A percentile compares a stretch with the other conserved stretches of the same genome.
These are phyloP conservation scores for Aspergillus pseudoglaucus DNA, from an alignment of 2,329 filamentous ascomycete genomes.

Conservation along the genomic window DNA sequence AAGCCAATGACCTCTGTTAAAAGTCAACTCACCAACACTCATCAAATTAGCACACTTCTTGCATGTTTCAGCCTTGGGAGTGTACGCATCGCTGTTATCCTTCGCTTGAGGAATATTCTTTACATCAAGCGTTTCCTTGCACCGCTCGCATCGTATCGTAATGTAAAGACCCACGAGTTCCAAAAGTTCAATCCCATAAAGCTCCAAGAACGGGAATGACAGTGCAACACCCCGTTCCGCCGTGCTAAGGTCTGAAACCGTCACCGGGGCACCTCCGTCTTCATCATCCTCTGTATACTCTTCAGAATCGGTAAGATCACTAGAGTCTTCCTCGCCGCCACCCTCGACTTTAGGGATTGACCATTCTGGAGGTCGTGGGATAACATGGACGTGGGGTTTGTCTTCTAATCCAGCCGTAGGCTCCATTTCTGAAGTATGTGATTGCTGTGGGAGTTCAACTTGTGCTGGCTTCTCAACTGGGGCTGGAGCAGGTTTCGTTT, in stretches of 20 bases:
- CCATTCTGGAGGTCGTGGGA: slow-evolving; percentile 76
- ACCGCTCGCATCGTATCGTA: slow-evolving; percentile 70
- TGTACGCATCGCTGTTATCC: slow-evolving; percentile 31
- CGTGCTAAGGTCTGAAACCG: slow-evolving; percentile 34
- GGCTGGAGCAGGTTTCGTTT: slow-evolving; percentile 13
- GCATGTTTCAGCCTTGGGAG: slow-evolving; percentile 44
- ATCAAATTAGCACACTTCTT: slow-evolving; percentile 49
- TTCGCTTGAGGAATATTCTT: slow-evolving; percentile 55
- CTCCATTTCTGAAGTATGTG: slow-evolving; percentile 8
- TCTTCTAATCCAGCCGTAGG: slow-evolving; percentile 33
- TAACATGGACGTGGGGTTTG: slow-evolving; percentile 61
- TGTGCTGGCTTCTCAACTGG: slow-evolving; percentile 4
- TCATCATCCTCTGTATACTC: slow-evolving; percentile 42
- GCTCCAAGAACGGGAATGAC: slow-evolving; percentile 69
- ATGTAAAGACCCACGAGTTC: slow-evolving; percentile 62
- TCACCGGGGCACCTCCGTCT: slow-evolving; percentile 32
- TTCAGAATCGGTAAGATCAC: slow-evolving; percentile 41
- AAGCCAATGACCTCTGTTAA: too few species aligned
- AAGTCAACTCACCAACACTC: slow-evolving; percentile 37
- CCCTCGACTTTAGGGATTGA: slow-evolving; percentile 27
- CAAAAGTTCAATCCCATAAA: slow-evolving; percentile 70
- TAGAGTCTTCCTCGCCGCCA: slow-evolving; percentile 28
- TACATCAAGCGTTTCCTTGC: slow-evolving; percentile 66
- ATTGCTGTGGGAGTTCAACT: slow-evolving; percentile 9
- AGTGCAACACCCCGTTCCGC: slow-evolving; percentile 67